Percentiles rank a stretch among this genome's conserved stretches.
These are phyloP conservation scores for Przewalskia tangutica DNA, from an alignment of 257 asterid genomes.

Conservation along the genomic window DNA sequence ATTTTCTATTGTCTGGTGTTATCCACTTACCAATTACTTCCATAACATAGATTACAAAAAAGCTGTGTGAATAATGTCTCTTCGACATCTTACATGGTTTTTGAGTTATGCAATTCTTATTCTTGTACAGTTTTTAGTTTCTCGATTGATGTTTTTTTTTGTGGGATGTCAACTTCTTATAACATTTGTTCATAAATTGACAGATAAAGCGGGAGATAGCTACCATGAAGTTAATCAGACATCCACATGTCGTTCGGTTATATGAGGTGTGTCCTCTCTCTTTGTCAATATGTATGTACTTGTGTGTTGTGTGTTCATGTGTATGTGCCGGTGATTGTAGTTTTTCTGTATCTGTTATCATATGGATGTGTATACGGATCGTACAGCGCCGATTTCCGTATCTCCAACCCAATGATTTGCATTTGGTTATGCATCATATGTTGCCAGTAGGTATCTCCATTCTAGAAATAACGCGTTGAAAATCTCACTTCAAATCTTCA, in stretches of 20 bases:
- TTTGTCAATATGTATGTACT: background rate
- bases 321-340: background rate
- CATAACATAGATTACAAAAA: background rate
- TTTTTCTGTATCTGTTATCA: background rate
- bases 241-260: slow-evolving; percentile 70
- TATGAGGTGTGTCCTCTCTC: slow-evolving; percentile 46
- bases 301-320: background rate
- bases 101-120: background rate
- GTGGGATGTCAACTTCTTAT: background rate
- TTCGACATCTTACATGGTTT: background rate
- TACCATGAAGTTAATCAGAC: slow-evolving; percentile 79
- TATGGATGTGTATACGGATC: background rate
- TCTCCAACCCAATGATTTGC: background rate
- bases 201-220: slow-evolving; percentile 92
- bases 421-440: background rate
- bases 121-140: background rate
- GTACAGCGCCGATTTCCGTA: background rate
- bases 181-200: slow-evolving; percentile 6
- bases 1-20: background rate
- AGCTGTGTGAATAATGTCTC: background rate
- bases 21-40: background rate
- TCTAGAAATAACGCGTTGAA: background rate
- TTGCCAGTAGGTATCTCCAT: background rate
- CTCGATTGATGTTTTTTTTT: slow-evolving; percentile 7
- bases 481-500: background rate